A percentile compares a stretch with the other conserved stretches of the same genome.
Conservation (phyloP, 129 eudicot species). For the Escallonia herrerae region DNA sequence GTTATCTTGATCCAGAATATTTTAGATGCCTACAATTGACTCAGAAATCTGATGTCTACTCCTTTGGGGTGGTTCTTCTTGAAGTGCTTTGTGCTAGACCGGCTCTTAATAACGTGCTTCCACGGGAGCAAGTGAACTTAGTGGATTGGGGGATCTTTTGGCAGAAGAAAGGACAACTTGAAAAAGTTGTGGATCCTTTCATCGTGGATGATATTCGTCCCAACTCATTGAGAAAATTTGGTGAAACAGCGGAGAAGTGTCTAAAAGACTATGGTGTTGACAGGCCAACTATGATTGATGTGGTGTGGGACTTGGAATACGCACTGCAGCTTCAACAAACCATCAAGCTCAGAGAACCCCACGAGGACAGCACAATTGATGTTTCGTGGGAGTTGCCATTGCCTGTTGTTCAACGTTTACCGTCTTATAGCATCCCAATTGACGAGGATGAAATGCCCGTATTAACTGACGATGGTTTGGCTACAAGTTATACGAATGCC, state of each 20-base stretch:
- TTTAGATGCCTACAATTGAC: conserved; percentile 41
- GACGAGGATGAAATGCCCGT: conserved; percentile 19
- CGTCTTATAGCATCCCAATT: conserved; percentile 18
- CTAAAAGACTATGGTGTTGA: conserved; percentile 41
- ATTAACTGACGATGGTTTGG: background rate
- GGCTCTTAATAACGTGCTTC: conserved; percentile 32
- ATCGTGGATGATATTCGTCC: conserved; percentile 37
- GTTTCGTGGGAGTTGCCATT: conserved; percentile 29
- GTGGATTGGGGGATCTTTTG: conserved; percentile 50
- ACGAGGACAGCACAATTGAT: conserved; percentile 40
- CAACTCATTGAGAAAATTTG: conserved; percentile 42
- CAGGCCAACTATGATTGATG: conserved; percentile 61
- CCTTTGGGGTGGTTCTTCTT: conserved; percentile 64
- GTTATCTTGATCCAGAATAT: conserved; percentile 70
- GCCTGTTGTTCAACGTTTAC: conserved; percentile 25
- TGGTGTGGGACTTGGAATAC: conserved; percentile 59
- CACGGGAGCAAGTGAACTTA: conserved; percentile 42
- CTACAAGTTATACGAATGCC: conserved; percentile 18
- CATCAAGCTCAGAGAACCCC: conserved; percentile 14
- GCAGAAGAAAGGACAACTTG: conserved; percentile 32
- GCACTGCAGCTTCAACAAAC: conserved; percentile 46
- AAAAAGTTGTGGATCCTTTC: conserved; percentile 41
- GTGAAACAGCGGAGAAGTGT: conserved; percentile 49
- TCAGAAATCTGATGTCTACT: conserved; percentile 56
- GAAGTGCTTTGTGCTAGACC: conserved; percentile 65